phyloP scores from a whole-genome alignment of 495 filamentous ascomycete species.

The Apiosordaria backusii region DNA sequence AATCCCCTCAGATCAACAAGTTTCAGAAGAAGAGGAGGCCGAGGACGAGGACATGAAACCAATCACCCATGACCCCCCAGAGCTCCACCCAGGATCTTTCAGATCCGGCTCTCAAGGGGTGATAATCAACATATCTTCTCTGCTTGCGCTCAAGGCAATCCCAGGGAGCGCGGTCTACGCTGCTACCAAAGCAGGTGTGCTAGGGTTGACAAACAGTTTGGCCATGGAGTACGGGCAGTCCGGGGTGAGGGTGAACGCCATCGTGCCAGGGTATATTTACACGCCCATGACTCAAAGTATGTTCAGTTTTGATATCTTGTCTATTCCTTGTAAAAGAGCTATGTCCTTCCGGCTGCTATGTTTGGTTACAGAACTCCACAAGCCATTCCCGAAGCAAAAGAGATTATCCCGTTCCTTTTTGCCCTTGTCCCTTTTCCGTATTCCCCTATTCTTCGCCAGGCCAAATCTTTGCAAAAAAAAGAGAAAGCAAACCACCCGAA shows the following conservation, averaged over 20 bases:
- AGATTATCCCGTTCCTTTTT: not conserved
- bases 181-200: slow-evolving; percentile 68
- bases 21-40: not conserved
- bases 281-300: slow-evolving; percentile 73
- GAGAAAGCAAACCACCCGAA: not conserved
- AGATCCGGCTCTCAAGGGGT: slow-evolving; percentile 29
- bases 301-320: not conserved
- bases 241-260: slow-evolving; percentile 69
- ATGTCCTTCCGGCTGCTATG: not conserved
- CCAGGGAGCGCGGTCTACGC: slow-evolving; percentile 68
- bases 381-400: not conserved
- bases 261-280: slow-evolving; percentile 79
- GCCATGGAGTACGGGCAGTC: slow-evolving; percentile 57
- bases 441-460: not conserved
- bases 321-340: not conserved
- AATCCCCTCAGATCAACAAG: not conserved
- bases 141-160: slow-evolving; percentile 62
- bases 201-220: slow-evolving; percentile 65
- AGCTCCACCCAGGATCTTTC: not conserved
- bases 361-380: not conserved
- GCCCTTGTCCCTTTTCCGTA: not conserved
- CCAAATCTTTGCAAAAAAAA: too few relatives aligned
- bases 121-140: slow-evolving; percentile 77
- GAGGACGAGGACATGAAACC: not conserved
- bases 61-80: not conserved